These are phyloP conservation scores for Pichia kluyveri DNA, from an alignment of 805 yeast genomes.

Conservation along the genomic window DNA sequence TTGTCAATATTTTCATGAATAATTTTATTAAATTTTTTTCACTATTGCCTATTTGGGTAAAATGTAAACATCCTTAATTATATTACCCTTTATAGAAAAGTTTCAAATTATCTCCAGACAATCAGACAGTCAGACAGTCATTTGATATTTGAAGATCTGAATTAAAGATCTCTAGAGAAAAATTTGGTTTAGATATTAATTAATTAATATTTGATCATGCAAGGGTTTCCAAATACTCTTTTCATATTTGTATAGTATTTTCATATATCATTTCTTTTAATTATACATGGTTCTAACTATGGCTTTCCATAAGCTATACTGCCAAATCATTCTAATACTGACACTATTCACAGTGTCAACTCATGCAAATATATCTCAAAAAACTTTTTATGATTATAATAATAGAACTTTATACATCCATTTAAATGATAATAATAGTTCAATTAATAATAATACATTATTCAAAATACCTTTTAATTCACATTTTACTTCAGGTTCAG, in stretches of 20 bases:
- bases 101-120: no score
- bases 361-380: constrained; percentile 6
- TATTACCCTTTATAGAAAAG: background rate
- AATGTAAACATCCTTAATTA: constrained; percentile 3
- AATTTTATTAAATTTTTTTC: background rate
- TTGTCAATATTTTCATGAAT: no score
- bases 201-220: no score
- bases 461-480: constrained; percentile 22
- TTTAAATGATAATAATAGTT: constrained; percentile 6
- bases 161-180: no score
- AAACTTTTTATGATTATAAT: constrained; percentile 24
- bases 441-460: constrained; percentile 3
- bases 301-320: background rate
- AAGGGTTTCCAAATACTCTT: no score
- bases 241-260: no score
- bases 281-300: no score
- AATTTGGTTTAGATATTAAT: no score
- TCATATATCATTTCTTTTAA: no score
- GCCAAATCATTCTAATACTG: background rate
- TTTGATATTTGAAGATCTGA: no score
- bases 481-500: constrained; percentile 16
- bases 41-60: background rate
- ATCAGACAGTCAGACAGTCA: no score
- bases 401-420: constrained; percentile 24
- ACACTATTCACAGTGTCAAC: background rate